Evolutionary conservation across 768 basidiomycete genomes (phyloP).

Genomic region (Tulasnella sp.): DNA sequence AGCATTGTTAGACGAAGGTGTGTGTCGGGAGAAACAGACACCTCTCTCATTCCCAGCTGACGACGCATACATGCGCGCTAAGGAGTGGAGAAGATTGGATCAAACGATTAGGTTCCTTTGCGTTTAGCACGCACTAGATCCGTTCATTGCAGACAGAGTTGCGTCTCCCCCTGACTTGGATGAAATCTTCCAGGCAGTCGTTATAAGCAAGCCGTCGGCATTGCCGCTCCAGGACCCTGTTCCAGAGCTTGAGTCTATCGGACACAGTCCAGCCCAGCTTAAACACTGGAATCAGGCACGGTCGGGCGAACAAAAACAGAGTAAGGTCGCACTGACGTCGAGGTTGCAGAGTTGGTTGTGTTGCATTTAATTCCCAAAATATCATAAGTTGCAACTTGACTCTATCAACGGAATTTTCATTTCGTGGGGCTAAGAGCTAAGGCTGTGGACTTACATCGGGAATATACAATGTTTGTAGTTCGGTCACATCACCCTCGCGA

Average conservation of each 20-base stretch:
- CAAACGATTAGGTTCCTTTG: not conserved
- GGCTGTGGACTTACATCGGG: not conserved
- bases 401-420: not conserved
- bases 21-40: not conserved
- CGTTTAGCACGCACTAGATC: not conserved
- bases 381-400: not conserved
- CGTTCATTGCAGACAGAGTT: not conserved
- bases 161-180: not conserved
- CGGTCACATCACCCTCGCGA: not conserved
- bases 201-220: not conserved
- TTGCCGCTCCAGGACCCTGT: not conserved
- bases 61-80: not conserved
- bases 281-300: too few relatives aligned
- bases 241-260: not conserved
- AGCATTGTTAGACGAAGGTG: not conserved
- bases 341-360: not conserved
- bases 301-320: too few relatives aligned
- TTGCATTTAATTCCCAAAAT: not conserved
- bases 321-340: not conserved
- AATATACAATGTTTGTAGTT: not conserved
- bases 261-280: not conserved
- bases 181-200: not conserved
- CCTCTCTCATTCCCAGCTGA: not conserved
- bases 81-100: not conserved
- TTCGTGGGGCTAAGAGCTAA: not conserved